Evolutionary conservation across 2,329 filamentous ascomycete species (phyloP), one percentile per base, ranked within the genome.

Genomic region (Cladophialophora yegresii): DNA sequence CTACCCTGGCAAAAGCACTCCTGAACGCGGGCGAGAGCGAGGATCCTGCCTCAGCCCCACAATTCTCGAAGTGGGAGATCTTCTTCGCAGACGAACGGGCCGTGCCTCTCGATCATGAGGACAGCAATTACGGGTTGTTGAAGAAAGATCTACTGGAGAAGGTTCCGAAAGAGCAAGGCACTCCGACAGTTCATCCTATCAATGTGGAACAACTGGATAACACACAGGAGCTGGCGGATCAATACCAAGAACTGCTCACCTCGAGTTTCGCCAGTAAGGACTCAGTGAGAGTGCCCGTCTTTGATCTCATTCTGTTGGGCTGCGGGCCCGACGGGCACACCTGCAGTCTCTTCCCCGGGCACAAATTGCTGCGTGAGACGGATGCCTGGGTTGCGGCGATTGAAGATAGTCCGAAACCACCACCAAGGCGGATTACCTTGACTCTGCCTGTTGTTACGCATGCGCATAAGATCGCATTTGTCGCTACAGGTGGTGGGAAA

Each of bases 11-110:
- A 53, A 87, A 91, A 76, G 92, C 92, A 9, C 86, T 98, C 10
- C 86, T 98, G 28, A 57, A 49, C 16, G 22, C 64, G 3, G 58
- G 58, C 45, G 75, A 85, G 22, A 50, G 66, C n/a, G 66, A 68
- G 51, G 64, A 68, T 58, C 49, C 61, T n/a, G 36, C 56, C 12
- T 28, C 49, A 12, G 53, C 49, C 7, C 71, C 80, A 74, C 83
- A 89, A 72, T 96, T 96, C 79, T 82, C 84, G 75, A 92, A 91
- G 77, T 99, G 95, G 95, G 91, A 98, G 74, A 91, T 99, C 75
- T 99, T 98, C 84, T 98, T 97, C 78, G 93, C 93, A 75, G 95
- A 99, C 76, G 95, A 99, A 83, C 91, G 95, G 74, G 91, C 91
- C 72, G 95, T 98, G 59, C 90, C 95, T 23, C 88, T 97, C 71